Percentiles rank a stretch among this genome's conserved stretches.
Evolutionary conservation across 164 flowering plant species (phyloP).

Genomic region (Hamamelis virginiana): DNA sequence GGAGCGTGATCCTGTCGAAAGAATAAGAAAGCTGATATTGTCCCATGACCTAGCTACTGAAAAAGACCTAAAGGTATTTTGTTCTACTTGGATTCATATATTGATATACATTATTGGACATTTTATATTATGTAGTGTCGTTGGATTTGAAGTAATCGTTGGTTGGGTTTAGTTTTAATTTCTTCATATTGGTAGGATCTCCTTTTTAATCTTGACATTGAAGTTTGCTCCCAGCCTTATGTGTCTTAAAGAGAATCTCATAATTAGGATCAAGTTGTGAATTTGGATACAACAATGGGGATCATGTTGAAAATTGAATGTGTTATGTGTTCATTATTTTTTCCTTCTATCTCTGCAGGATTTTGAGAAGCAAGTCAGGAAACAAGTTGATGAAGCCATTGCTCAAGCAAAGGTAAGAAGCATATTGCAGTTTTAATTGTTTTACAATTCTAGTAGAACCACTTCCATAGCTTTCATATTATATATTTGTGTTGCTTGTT

Average conservation of each 20-base stretch:
- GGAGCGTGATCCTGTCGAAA: slow-evolving; percentile 98
- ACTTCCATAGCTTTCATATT: not conserved
- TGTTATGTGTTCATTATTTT: not conserved
- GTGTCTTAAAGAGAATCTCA: not conserved
- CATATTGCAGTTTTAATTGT: not conserved
- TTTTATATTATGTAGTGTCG: not conserved
- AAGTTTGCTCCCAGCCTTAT: not conserved
- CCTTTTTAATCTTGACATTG: not conserved
- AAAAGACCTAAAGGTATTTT: slow-evolving; percentile 81
- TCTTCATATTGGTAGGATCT: not conserved
- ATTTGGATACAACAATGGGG: not conserved
- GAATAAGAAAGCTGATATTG: slow-evolving; percentile 75
- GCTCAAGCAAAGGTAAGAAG: slow-evolving; percentile 86
- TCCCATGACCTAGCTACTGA: slow-evolving; percentile 85
- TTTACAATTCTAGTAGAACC: not conserved
- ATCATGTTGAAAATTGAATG: not conserved
- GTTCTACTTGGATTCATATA: not conserved
- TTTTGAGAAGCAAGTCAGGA: slow-evolving; percentile 79
- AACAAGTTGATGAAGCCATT: slow-evolving; percentile 93
- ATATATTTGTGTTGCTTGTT: not conserved
- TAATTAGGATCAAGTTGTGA: not conserved
- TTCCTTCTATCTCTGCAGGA: slow-evolving; percentile 45
- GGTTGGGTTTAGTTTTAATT: not conserved
- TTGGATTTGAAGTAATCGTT: not conserved
- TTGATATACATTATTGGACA: not conserved